Percentiles rank a stretch among this genome's conserved stretches.
These are phyloP conservation scores for Fusarium sp. DNA, from an alignment of 2,329 filamentous ascomycete genomes.

Conservation along the genomic window DNA sequence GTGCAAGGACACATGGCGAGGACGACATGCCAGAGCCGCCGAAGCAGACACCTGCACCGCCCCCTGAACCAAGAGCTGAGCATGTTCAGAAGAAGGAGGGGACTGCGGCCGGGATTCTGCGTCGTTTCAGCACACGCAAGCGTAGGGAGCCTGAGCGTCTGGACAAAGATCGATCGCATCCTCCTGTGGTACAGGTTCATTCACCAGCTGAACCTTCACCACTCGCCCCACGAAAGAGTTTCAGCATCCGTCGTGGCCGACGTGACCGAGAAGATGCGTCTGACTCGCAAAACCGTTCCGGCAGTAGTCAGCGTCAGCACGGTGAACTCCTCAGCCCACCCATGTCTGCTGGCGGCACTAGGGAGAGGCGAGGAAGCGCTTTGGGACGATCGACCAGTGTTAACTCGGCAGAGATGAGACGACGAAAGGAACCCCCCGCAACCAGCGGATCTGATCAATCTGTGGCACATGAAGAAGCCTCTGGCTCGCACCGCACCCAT, in stretches of 20 bases:
- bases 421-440: slow-evolving; percentile 76
- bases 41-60: slow-evolving; percentile 48
- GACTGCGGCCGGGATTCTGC: slow-evolving; percentile 82
- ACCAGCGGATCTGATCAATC: slow-evolving; percentile 86
- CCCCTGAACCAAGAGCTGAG: slow-evolving; percentile 67
- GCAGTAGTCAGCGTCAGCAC: slow-evolving; percentile 76
- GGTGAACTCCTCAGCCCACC: slow-evolving; percentile 83
- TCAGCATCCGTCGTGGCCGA: slow-evolving; percentile 77
- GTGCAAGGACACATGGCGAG: slow-evolving; percentile 93
- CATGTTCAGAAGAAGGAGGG: slow-evolving; percentile 83
- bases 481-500: slow-evolving; percentile 63
- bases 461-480: slow-evolving; percentile 64
- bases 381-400: slow-evolving; percentile 91
- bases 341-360: slow-evolving; percentile 66
- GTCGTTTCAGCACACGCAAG: slow-evolving; percentile 90
- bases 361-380: slow-evolving; percentile 70
- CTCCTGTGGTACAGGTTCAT: slow-evolving; percentile 81
- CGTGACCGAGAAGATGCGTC: slow-evolving; percentile 64
- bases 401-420: slow-evolving; percentile 84
- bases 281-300: slow-evolving; percentile 63
- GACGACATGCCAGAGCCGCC: slow-evolving; percentile 80
- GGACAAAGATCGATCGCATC: slow-evolving; percentile 74
- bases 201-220: slow-evolving; percentile 73
- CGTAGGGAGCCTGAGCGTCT: slow-evolving; percentile 74
- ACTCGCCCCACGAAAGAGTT: slow-evolving; percentile 81